Evolutionary conservation across 2,329 filamentous ascomycete species (phyloP), one percentile per base, ranked within the genome.

Genomic region (Colletotrichum lupini): DNA sequence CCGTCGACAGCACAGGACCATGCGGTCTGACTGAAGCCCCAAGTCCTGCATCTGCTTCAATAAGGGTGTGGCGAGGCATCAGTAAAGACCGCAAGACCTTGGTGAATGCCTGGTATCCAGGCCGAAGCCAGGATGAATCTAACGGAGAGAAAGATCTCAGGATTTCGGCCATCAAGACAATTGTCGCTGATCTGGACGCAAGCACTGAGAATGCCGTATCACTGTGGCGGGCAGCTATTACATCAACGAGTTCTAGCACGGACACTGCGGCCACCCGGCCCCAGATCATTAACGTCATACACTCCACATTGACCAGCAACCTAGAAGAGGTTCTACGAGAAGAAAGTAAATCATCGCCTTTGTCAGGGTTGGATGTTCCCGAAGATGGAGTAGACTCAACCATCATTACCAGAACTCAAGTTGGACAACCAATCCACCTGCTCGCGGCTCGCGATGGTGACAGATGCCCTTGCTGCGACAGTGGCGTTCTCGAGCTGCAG

Each of bases 151-250:
- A 78, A 2, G 81, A 83, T 46, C 77, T 90, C 61, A 90, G 88
- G 75, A 79, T 86, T 0, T 83, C 87, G 81, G 92, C 91, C 1
- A 83, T 97, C 65, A 96, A 94, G 78, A 85, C 87, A 4, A 81
- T 92, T 3, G 83, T 92, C 4, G 86, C 93, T 1, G 89, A 92
- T 12, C 83, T 97, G 3, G 94, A 98, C 79, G 87, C 92, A 0
- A 90, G 92, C 60, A 87, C 97, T 26, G 90, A 93, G 74, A 85
- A 92, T 65, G 83, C 90, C 0, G 72, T 86, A 2, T 81, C 85
- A 5, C 83, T 89, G 57, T 94, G 90, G 91, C 78, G 77, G 19
- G 78, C 83, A 24, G 81, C 83, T 8, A 24, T 52, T 26, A 42
- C 49, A 24, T 2, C 19, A 3, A 26, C 76, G 85, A 5, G 77